phyloP scores from a whole-genome alignment of 768 basidiomycete genomes.

The Xerocomellus intermedius region DNA sequence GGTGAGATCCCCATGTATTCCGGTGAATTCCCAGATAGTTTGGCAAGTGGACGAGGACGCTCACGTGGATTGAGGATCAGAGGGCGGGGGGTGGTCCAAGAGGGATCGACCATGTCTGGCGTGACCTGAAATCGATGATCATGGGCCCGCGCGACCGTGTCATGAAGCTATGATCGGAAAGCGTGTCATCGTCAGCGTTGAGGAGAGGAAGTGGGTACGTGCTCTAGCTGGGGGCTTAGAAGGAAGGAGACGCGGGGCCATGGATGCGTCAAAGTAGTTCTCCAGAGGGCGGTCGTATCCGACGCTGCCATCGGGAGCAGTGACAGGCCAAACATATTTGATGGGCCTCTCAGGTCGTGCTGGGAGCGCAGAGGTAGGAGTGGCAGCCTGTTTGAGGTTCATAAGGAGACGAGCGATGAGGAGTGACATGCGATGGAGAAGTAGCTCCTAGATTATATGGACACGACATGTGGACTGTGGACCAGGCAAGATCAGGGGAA shows the following conservation, averaged over 20 bases:
- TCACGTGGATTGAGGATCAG: constrained; percentile 13
- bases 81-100: constrained; percentile 10
- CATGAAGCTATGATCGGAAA: constrained; percentile 26
- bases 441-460: constrained; percentile 15
- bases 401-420: constrained; percentile 13
- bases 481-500: constrained; percentile 13
- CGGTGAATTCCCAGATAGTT: constrained; percentile 12
- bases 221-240: constrained; percentile 14
- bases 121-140: constrained; percentile 21
- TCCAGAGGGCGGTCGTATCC: constrained; percentile 23
- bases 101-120: constrained; percentile 11
- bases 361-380: constrained; percentile 13
- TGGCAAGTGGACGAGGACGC: constrained; percentile 15
- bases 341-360: constrained; percentile 10
- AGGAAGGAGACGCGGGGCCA: constrained; percentile 18
- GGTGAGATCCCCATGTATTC: constrained; percentile 28
- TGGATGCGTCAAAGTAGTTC: constrained; percentile 26
- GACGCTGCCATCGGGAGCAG: constrained; percentile 13
- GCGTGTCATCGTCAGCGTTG: not conserved
- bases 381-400: constrained; percentile 1
- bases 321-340: constrained; percentile 11
- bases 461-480: constrained; percentile 21
- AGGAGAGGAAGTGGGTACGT: not conserved
- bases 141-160: constrained; percentile 27
- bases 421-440: constrained; percentile 1